phyloP scores from a whole-genome alignment of 2,329 filamentous ascomycete species.

The Neurospora sp. region DNA sequence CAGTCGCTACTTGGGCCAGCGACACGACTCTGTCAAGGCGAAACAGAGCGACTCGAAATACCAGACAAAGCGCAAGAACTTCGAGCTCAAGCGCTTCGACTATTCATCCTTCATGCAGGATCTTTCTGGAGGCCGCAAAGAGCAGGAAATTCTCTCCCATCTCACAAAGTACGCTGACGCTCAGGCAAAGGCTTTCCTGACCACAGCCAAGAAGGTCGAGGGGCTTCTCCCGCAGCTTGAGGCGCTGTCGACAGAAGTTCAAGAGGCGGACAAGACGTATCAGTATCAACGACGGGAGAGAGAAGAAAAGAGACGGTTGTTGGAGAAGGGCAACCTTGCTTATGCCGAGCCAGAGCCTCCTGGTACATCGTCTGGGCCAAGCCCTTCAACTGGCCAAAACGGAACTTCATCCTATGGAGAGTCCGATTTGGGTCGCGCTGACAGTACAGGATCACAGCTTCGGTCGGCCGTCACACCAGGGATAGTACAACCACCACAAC shows the following conservation, averaged over 20 bases:
- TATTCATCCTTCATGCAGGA: constrained; percentile 99
- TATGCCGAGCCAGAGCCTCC: constrained; percentile 60
- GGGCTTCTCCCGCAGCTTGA: constrained; percentile 80
- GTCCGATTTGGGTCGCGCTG: constrained; percentile 59
- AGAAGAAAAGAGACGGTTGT: constrained; percentile 80
- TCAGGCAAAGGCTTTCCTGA: constrained; percentile 74
- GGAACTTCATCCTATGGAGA: constrained; percentile 43
- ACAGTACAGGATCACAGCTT: constrained; percentile 63
- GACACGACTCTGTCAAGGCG: constrained; percentile 90
- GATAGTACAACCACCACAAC: not conserved
- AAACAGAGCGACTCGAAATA: constrained; percentile 99
- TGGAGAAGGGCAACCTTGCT: constrained; percentile 77
- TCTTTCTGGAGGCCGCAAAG: constrained; percentile 95
- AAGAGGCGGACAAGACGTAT: constrained; percentile 90
- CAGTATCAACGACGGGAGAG: constrained; percentile 90
- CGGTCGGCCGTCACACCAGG: constrained; percentile 18
- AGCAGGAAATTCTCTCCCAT: constrained; percentile 91
- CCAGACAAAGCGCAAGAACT: constrained; percentile 83
- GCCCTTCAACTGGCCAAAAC: constrained; percentile 15
- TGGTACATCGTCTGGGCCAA: constrained; percentile 23
- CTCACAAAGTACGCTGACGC: constrained; percentile 78
- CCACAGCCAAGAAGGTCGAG: constrained; percentile 79
- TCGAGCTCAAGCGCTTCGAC: constrained; percentile 95
- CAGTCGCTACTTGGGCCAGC: constrained; percentile 87
- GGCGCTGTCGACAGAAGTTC: constrained; percentile 79